Evolutionary conservation across 1,284 basidiomycete genomes (phyloP), one percentile per base, ranked within the genome.

Genomic region (Heterobasidion parviporum): DNA sequence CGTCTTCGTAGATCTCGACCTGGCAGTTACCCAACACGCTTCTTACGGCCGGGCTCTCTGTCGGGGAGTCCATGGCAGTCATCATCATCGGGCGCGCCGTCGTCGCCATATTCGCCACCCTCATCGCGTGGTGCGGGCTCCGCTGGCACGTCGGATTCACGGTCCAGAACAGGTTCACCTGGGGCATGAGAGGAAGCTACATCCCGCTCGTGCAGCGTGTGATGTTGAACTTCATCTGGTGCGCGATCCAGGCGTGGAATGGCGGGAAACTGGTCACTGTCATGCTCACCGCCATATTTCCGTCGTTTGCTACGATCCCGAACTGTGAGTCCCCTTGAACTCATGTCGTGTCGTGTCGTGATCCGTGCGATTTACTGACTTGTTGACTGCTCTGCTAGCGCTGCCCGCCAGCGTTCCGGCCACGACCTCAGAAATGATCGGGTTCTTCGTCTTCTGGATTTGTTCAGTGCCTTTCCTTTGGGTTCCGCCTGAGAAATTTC

Each of bases 141-240:
- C 54, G 55, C 6, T 62, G 59, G 55, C 60, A 62, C 53, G 58
- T 62, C 34, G 60, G 60, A 6, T 60, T 60, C 53, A 60, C 60
- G 44, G 56, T 62, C 50, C 59, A 60, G 50, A 60, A 60, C 38
- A 49, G 60, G 16, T 61, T 53, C 50, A 56, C 59, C 8, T 61
- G 60, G 60, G 60, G 60, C 12, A 60, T 61, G 58, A 54, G 57
- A 8, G 60, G 59, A 50, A 54, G 54, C 36, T 62, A 60, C 41
- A 54, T 62, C 34, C 59, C 60, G 9, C 57, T 62, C 14, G 48
- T 62, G 20, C 60, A 61, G 54, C 60, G 59, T 12, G 56, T 57
- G 50, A 48, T 57, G 54, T 32, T 62, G 20, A 59, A 58, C 53
- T 60, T 62, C 55, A 60, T 62, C 32, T 62, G 60, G 60, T 56